phyloP scores from a whole-genome alignment of 2,329 filamentous ascomycete species.

The Sclerotinia trifoliorum region DNA sequence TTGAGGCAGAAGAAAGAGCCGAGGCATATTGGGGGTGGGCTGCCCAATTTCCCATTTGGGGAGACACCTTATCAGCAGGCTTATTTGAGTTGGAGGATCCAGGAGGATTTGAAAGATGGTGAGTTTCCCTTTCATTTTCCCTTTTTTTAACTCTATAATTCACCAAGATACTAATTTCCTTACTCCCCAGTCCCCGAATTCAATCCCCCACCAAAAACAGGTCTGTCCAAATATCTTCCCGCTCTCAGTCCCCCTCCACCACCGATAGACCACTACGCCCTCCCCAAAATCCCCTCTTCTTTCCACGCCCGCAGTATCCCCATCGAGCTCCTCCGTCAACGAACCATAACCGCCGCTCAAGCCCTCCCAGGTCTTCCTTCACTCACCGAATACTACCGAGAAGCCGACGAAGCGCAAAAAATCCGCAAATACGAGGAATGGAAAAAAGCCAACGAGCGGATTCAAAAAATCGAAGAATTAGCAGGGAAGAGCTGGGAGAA shows the following conservation, averaged over 20 bases:
- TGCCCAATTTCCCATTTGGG: conserved; percentile 34
- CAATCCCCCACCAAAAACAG: neutral
- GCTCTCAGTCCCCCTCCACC: neutral
- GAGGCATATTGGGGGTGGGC: conserved; percentile 22
- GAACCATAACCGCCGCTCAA: conserved; percentile 1
- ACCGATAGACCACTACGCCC: conserved; percentile 20
- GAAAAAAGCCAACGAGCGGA: neutral
- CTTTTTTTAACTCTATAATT: neutral
- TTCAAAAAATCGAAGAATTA: neutral
- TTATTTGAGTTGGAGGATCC: conserved; percentile 32
- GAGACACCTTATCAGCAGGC: conserved; percentile 36
- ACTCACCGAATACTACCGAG: conserved; percentile 4
- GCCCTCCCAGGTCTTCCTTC: neutral
- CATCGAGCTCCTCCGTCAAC: neutral
- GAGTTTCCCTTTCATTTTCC: neutral
- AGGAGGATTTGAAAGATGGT: conserved; percentile 35
- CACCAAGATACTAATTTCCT: neutral
- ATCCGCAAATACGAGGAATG: neutral
- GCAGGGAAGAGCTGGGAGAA: conserved; percentile 1
- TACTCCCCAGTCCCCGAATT: conserved; percentile 30
- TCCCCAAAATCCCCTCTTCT: conserved; percentile 27
- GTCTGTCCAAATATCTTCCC: neutral
- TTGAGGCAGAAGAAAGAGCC: neutral
- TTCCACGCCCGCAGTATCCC: conserved; percentile 21
- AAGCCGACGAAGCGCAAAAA: neutral